phyloP scores from a whole-genome alignment of 2,329 filamentous ascomycete species.

The Sporothrix luriei region DNA sequence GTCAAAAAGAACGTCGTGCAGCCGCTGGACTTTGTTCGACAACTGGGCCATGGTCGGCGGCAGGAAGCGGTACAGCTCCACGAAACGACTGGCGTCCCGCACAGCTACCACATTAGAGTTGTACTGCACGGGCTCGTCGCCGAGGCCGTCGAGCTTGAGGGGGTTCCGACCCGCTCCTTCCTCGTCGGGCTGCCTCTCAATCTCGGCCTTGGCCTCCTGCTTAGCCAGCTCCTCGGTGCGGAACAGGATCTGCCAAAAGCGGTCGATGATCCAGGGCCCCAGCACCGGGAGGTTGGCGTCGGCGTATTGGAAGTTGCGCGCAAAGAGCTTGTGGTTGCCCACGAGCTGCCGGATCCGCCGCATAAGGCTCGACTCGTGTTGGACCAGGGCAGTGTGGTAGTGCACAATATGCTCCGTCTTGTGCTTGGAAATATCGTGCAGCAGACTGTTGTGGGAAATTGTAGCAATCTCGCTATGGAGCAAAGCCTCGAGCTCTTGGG shows the following conservation, averaged over 20 bases:
- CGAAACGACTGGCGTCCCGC: slow-evolving; percentile 58
- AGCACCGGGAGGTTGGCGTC: slow-evolving; percentile 64
- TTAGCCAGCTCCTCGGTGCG: slow-evolving; percentile 63
- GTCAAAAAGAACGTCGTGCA: slow-evolving; percentile 60
- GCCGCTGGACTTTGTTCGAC: slow-evolving; percentile 71
- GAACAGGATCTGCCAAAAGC: slow-evolving; percentile 73
- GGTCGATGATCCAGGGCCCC: slow-evolving; percentile 82
- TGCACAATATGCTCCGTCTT: slow-evolving; percentile 61
- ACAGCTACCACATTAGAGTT: slow-evolving; percentile 53
- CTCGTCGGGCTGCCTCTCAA: slow-evolving; percentile 47
- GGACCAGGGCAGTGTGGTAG: slow-evolving; percentile 51
- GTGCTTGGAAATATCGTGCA: slow-evolving; percentile 61
- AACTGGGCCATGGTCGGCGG: slow-evolving; percentile 49
- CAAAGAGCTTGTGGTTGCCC: slow-evolving; percentile 51
- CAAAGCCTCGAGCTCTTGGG: slow-evolving; percentile 71
- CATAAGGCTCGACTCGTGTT: slow-evolving; percentile 68
- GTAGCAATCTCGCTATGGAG: slow-evolving; percentile 85
- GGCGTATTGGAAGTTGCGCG: slow-evolving; percentile 61
- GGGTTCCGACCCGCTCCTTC: slow-evolving; percentile 40
- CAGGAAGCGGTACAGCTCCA: slow-evolving; percentile 55
- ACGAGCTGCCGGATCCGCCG: slow-evolving; percentile 54
- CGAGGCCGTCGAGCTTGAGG: neutral
- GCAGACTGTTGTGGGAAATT: slow-evolving; percentile 55
- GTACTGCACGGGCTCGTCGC: slow-evolving; percentile 10
- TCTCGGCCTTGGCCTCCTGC: slow-evolving; percentile 58